A percentile compares a stretch with the other conserved stretches of the same genome.
Conservation (phyloP, 2,329 filamentous ascomycete species). For the Aspergillus sp. region DNA sequence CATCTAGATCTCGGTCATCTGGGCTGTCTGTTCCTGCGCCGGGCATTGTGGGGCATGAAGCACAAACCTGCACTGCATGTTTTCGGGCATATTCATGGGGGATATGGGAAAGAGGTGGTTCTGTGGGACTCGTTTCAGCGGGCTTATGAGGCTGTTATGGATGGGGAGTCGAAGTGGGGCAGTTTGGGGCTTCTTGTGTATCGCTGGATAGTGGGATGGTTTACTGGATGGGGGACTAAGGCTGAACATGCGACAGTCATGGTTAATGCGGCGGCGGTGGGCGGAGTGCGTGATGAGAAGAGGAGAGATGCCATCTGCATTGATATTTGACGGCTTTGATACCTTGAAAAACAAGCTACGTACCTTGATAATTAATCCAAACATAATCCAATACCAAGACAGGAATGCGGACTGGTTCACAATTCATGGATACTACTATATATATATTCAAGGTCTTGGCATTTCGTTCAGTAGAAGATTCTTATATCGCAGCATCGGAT, state of each 20-base stretch:
- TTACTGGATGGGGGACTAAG: not conserved
- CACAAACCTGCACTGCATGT: constrained; percentile 74
- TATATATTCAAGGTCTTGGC: too few relatives aligned
- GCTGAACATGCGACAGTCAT: not conserved
- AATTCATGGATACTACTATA: too few relatives aligned
- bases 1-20: constrained; percentile 58
- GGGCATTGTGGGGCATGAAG: constrained; percentile 68
- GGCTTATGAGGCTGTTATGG: constrained; percentile 61
- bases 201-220: not conserved
- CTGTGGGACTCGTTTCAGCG: constrained; percentile 69
- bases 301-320: not conserved
- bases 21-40: constrained; percentile 66
- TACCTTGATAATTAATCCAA: too few relatives aligned
- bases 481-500: too few relatives aligned
- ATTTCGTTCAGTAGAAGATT: too few relatives aligned
- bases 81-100: constrained; percentile 77
- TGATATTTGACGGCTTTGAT: not conserved
- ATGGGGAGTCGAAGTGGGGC: not conserved
- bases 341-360: too few relatives aligned
- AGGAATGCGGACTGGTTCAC: too few relatives aligned
- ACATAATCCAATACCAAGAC: too few relatives aligned
- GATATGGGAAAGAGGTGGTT: constrained; percentile 62
- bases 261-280: constrained; percentile 15
- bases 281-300: constrained; percentile 14
- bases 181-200: not conserved